These are phyloP conservation scores for Suhomyces coccinellae DNA, from an alignment of 1,139 yeast species.

Conservation along the genomic window DNA sequence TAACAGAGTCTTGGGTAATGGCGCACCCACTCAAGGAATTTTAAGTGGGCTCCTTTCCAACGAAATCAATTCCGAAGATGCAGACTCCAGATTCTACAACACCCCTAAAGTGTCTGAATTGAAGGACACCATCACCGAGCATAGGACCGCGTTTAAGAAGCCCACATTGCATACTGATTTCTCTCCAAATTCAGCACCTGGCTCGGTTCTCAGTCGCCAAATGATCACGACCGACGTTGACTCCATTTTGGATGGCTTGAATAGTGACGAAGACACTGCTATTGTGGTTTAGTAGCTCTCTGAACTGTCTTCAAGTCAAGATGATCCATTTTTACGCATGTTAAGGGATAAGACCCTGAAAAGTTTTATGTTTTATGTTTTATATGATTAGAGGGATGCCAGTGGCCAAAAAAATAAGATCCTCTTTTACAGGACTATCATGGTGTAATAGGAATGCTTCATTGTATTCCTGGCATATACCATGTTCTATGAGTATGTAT, in stretches of 20 bases:
- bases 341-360: neutral
- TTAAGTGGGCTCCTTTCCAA: neutral
- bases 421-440: too few relatives aligned
- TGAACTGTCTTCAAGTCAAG: neutral
- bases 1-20: conserved; percentile 9
- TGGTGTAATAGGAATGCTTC: too few relatives aligned
- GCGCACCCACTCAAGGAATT: neutral
- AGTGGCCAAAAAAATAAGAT: too few relatives aligned
- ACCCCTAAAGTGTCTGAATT: conserved; percentile 50
- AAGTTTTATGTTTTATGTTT: too few relatives aligned
- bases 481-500: too few relatives aligned
- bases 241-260: conserved; percentile 39
- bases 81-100: conserved; percentile 12
- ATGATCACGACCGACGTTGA: conserved; percentile 36
- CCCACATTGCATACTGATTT: conserved; percentile 12
- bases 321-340: neutral
- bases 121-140: conserved; percentile 38
- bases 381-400: too few relatives aligned
- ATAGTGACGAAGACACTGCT: conserved; percentile 37
- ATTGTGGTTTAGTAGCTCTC: conserved; percentile 28
- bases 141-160: conserved; percentile 10
- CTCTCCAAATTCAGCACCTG: conserved; percentile 21
- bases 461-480: too few relatives aligned
- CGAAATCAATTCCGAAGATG: neutral
- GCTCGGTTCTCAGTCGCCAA: conserved; percentile 37